Evolutionary conservation across 225 moss, liverwort and hornwort species (phyloP), one percentile per base, ranked within the genome.

Genomic region (Climacium dendroides): DNA sequence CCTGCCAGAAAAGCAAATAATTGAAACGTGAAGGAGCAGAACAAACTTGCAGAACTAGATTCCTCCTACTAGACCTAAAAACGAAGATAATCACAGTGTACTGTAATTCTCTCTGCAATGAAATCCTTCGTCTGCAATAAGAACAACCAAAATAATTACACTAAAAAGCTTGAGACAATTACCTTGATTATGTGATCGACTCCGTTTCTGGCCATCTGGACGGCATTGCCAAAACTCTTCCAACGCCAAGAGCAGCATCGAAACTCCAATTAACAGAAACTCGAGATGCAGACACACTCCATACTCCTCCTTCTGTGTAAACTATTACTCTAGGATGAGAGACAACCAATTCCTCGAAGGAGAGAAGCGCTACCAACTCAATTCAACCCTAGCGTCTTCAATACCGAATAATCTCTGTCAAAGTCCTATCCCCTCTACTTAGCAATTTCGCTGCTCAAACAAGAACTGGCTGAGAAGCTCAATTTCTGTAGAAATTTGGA

Each of bases 401-500:
- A 24, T 32, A 39, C 76, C 65, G 67, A 50, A 74, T 59, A 75
- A 18, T 60, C 35, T 86, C 78, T 35, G 52, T 41, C 81, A 39
- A 86, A 11, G 74, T 55, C 54, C 81, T 59, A 85, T 60, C 69
- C 35, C 67, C 52, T 60, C 84, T 75, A 66, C 78, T 64, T 5
- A 34, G 58, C 23, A 71, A 76, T 74, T 59, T 84, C 55, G n/a
- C 15, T 55, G 58, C 85, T 89, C 87, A 91, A 25, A 80, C 75
- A 45, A 90, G 88, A 54, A 60, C 83, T 30, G 3, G 85, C 74
- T 5, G 91, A 90, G 75, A 90, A 85, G 54, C 85, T 72, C 82
- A 91, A 73, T 88, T 83, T 85, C 64, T 82, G 87, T 3, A 87
- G 79, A 32, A 83, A 85, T 65, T 85, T 83, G n/a, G 83, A 83